Evolutionary conservation across 23 red algal species (phyloP).

Genomic region (Gracilaria domingensis): DNA sequence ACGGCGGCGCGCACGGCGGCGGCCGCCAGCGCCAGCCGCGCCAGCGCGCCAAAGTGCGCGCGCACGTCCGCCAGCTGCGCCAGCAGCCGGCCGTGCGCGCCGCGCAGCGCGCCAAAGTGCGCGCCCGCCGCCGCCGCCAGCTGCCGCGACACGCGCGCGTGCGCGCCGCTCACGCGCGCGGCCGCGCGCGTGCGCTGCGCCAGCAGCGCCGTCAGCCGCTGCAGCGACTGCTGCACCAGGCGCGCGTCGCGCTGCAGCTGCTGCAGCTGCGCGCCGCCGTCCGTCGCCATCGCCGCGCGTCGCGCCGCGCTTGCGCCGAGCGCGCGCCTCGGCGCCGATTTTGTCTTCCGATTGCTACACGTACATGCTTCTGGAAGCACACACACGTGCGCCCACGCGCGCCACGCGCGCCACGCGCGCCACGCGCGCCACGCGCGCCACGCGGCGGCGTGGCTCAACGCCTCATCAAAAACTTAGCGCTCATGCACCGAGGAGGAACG

Average conservation of each 20-base stretch:
- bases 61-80: neutral
- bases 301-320: no score
- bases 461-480: no score
- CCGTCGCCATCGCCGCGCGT: no score
- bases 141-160: neutral
- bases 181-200: neutral
- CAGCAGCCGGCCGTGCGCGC: neutral
- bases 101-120: neutral
- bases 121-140: neutral
- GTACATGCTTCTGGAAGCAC: no score
- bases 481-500: no score
- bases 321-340: no score
- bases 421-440: no score
- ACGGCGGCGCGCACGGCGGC: neutral
- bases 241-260: neutral
- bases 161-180: neutral
- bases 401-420: neutral
- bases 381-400: no score
- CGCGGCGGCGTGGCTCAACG: no score
- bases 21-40: neutral
- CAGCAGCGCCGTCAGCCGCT: neutral
- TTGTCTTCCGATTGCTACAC: no score
- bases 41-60: conserved; percentile 12
- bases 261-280: neutral
- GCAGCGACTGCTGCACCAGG: neutral